Conservation (phyloP, 1,284 basidiomycete genomes). For the Ganoderma lingzhi region DNA sequence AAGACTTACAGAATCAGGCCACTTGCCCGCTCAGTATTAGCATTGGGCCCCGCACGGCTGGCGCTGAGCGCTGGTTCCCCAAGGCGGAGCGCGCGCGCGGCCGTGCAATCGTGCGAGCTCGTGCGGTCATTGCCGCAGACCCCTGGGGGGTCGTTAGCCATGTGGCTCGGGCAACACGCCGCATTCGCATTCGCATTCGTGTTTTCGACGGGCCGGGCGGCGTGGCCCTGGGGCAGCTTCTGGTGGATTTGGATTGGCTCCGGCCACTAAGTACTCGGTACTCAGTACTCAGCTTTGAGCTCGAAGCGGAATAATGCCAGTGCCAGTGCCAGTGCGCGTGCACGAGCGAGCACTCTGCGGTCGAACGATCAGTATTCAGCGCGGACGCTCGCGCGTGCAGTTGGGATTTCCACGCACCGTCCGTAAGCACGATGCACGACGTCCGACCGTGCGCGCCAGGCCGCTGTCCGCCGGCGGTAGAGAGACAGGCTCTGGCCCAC, state of each 20-base stretch:
- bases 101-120: not conserved
- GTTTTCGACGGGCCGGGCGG: not conserved
- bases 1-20: no score
- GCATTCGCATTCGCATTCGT: not conserved
- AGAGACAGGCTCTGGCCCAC: no score
- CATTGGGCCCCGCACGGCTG: no score
- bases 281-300: not conserved
- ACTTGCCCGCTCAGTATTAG: no score
- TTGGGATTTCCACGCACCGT: not conserved
- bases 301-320: not conserved
- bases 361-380: not conserved
- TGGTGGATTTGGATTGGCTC: not conserved
- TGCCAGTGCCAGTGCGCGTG: not conserved
- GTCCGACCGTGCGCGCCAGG: not conserved
- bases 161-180: not conserved
- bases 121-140: not conserved
- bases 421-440: no score
- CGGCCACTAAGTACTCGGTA: not conserved
- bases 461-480: not conserved
- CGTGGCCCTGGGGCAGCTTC: not conserved
- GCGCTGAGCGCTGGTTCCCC: no score
- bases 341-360: not conserved
- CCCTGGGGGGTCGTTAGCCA: not conserved
- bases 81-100: not conserved
- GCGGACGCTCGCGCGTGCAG: not conserved